Evolutionary conservation across 1,284 basidiomycete genomes (phyloP).

Genomic region (Naganishia liquefaciens): DNA sequence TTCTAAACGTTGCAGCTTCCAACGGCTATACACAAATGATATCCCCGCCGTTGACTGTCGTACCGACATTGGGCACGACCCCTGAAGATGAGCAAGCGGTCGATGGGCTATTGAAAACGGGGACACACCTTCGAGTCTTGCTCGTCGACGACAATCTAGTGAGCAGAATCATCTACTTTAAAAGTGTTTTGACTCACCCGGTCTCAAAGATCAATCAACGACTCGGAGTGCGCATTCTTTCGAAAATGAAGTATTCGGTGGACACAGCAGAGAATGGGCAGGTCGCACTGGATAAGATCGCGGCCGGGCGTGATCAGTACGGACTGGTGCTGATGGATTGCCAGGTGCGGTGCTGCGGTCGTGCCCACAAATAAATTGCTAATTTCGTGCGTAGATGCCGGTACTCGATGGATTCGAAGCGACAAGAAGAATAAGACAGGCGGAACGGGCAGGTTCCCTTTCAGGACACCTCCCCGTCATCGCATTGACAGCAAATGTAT

Average conservation of each 20-base stretch:
- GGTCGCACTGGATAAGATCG: constrained; percentile 22
- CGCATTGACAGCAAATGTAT: constrained; percentile 36
- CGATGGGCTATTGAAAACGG: not conserved
- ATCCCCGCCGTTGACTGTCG: not conserved
- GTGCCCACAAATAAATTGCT: not conserved
- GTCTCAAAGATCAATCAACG: constrained; percentile 27
- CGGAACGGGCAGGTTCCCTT: constrained; percentile 25
- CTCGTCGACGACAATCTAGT: constrained; percentile 31
- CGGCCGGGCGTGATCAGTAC: constrained; percentile 13
- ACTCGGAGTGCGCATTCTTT: constrained; percentile 25
- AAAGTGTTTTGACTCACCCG: not conserved
- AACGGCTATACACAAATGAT: not conserved
- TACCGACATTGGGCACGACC: not conserved
- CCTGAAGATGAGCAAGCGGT: constrained; percentile 20
- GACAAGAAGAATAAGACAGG: constrained; percentile 32
- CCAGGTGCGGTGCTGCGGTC: constrained; percentile 7
- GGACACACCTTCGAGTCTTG: constrained; percentile 9
- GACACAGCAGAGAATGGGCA: constrained; percentile 31
- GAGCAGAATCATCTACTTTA: not conserved
- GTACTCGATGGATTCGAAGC: constrained; percentile 36
- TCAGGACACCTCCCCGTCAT: constrained; percentile 32
- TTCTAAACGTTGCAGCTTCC: not conserved
- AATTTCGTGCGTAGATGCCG: constrained; percentile 31
- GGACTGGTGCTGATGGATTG: constrained; percentile 30
- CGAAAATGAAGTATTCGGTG: constrained; percentile 30